These are phyloP conservation scores for Cytospora piceicola DNA, from an alignment of 2,329 filamentous ascomycete species.

Conservation along the genomic window DNA sequence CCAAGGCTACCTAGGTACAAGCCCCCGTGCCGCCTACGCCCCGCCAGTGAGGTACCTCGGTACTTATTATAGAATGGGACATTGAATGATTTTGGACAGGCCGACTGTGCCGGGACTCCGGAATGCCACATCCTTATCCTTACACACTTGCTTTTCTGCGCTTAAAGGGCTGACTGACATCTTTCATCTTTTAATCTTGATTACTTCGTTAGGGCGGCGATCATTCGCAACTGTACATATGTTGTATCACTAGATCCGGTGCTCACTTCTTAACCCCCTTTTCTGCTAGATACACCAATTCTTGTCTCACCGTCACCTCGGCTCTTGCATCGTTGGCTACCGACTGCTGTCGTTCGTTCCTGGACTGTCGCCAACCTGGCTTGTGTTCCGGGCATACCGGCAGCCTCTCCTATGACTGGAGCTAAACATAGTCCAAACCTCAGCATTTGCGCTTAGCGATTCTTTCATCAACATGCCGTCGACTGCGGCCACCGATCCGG, in stretches of 20 bases:
- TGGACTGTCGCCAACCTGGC: conserved; percentile 8
- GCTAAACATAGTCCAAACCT: neutral
- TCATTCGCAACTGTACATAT: neutral
- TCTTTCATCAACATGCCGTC: conserved; percentile 1
- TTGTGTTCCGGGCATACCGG: conserved; percentile 23
- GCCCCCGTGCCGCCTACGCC: neutral
- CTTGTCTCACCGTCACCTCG: conserved; percentile 15
- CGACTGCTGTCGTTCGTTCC: conserved; percentile 2
- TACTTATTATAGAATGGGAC: neutral
- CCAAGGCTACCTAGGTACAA: neutral
- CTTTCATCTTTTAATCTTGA: neutral
- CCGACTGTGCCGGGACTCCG: conserved; percentile 16
- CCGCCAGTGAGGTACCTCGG: neutral
- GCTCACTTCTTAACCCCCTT: neutral
- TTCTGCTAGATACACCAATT: conserved; percentile 4
- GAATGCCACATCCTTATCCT: conserved; percentile 11
- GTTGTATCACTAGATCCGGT: conserved; percentile 5
- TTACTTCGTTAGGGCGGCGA: neutral
- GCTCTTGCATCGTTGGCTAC: conserved; percentile 14
- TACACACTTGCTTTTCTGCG: neutral
- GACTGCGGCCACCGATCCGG: neutral
- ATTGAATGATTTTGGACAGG: neutral
- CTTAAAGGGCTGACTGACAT: neutral
- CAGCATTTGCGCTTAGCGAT: neutral
- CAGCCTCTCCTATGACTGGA: neutral